Evolutionary conservation across 768 basidiomycete genomes (phyloP).

Genomic region (Mycena galericulata): DNA sequence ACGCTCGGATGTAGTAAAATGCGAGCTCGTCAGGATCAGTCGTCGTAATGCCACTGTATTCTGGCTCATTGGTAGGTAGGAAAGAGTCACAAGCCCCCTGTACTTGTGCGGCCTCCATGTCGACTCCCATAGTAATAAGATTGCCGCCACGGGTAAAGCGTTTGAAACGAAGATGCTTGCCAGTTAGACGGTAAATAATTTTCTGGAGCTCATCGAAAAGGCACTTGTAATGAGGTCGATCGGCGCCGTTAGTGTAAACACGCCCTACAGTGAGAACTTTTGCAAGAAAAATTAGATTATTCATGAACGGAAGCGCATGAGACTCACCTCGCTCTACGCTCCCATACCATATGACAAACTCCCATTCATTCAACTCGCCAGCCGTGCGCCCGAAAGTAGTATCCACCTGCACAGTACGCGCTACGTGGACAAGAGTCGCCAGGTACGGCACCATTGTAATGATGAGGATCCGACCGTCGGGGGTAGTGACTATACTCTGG

Average conservation of each 20-base stretch:
- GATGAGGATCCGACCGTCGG: not conserved
- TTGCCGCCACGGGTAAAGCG: constrained; percentile 27
- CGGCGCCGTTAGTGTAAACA: constrained; percentile 33
- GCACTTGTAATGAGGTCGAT: constrained; percentile 27
- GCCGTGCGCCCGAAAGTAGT: constrained; percentile 33
- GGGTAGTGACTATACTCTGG: not conserved
- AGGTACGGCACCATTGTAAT: constrained; percentile 3
- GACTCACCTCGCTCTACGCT: constrained; percentile 32
- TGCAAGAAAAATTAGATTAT: not conserved
- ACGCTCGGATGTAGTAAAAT: constrained; percentile 27
- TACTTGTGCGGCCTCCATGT: constrained; percentile 37
- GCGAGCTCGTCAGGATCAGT: constrained; percentile 29
- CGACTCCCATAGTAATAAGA: constrained; percentile 31
- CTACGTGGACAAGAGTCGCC: not conserved
- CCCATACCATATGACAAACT: constrained; percentile 31
- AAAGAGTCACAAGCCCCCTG: constrained; percentile 34
- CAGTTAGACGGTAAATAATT: constrained; percentile 26
- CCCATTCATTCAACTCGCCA: constrained; percentile 34
- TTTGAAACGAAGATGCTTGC: constrained; percentile 32
- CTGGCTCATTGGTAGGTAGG: constrained; percentile 33
- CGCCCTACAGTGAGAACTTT: constrained; percentile 33
- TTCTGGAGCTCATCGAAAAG: constrained; percentile 37
- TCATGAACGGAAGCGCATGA: not conserved
- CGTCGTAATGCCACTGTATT: constrained; percentile 31
- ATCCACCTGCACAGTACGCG: constrained; percentile 28